These are phyloP conservation scores for Saccharomycopsis fermentans DNA, from an alignment of 805 yeast species.

Conservation along the genomic window DNA sequence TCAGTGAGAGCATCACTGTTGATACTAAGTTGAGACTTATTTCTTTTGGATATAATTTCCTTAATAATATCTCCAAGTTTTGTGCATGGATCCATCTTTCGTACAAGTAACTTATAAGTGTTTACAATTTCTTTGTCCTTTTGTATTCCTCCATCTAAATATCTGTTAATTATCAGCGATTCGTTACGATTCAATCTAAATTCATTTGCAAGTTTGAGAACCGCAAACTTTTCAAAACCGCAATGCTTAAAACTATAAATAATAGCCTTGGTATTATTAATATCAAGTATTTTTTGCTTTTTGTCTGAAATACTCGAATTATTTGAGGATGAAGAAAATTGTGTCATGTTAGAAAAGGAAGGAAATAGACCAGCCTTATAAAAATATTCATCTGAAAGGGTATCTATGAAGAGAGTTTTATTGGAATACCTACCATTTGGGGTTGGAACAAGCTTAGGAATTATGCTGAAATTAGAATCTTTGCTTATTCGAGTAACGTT, in stretches of 20 bases:
- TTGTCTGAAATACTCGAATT: not conserved
- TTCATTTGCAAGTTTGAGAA: not conserved
- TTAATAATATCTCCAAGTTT: not conserved
- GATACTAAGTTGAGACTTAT: not conserved
- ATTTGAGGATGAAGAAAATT: not conserved
- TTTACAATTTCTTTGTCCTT: not conserved
- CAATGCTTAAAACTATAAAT: not conserved
- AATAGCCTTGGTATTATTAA: not conserved
- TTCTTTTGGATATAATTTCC: not conserved
- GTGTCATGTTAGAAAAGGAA: slow-evolving; percentile 12
- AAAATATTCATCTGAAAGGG: slow-evolving; percentile 15
- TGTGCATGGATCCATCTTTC: not conserved
- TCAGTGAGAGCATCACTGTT: not conserved
- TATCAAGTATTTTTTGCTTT: not conserved
- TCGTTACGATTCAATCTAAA: not conserved
- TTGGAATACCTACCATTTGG: not conserved
- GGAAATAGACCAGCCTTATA: slow-evolving; percentile 13
- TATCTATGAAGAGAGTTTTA: slow-evolving; percentile 9
- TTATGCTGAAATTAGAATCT: not conserved
- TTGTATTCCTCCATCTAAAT: not conserved
- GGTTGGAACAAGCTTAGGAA: not conserved
- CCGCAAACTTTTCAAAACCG: not conserved
- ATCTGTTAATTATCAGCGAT: not conserved
- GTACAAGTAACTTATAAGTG: not conserved
- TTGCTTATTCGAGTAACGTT: not conserved